Base-by-base conservation (phyloP, 306 rosid species). In the Vachellia collinsii region DNA sequence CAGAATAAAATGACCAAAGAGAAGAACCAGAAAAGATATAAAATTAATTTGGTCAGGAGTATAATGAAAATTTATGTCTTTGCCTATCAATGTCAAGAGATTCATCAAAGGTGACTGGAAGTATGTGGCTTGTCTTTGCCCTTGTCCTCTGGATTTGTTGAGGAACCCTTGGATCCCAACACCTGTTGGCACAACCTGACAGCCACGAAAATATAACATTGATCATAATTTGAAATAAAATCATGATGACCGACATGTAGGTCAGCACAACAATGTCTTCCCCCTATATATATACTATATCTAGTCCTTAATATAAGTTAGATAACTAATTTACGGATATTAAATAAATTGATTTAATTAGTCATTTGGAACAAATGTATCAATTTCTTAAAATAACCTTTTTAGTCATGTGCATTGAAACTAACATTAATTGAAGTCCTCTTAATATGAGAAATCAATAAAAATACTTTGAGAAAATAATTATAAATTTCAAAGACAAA, bases 181-280 rank as follows among this genome's bases (percentile, higher is more conserved):
- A 90, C 77, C 79, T 68, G 83, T 79, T 79, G 84, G 83, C 85
- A 88, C 59, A 14, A 65, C 86, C 98, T 96, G 98, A 93, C 93
- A 25, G 38, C 69, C 78, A 80, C 37, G 76, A 69, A 80, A 72
- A 80, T 14, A 22, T 6, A 46, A 71, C 41, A 59, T 80, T 43
- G 51, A 77, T 56, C 74, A 16, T 37, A 39, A 56, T 36, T 75
- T 41, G 54, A 82, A 84, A 80, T 37, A 70, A 50, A 43, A 47
- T 76, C 42, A 65, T 64, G 39, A 42, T 34, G 3, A 70, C 23
- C 61, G 51, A 66, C 23, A 79, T 48, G 66, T 47, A 65, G n/a
- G 63, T 51, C 54, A 61, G 54, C 43, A 48, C 53, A 69, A 38
- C 38, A 50, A 36, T 51, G 65, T 72, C 77, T 17, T 29, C 2